phyloP scores from a whole-genome alignment of 257 asterid genomes.

The Pogostemon cablin region DNA sequence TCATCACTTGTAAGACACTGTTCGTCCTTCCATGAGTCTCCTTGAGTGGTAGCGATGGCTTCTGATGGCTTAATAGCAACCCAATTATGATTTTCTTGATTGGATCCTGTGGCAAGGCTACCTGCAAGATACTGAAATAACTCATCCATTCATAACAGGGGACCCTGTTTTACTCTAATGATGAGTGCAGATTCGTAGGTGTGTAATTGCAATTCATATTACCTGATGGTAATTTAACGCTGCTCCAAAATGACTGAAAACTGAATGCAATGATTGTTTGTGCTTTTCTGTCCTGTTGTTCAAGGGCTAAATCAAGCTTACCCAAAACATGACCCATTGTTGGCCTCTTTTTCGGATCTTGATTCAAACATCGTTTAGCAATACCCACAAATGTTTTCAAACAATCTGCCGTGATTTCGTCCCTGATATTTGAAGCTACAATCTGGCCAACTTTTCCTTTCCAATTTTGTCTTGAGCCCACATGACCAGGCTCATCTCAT shows the following conservation, averaged over 20 bases:
- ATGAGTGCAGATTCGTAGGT: too few species aligned
- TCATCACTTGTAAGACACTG: too few species aligned
- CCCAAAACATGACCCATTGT: constrained; percentile 24
- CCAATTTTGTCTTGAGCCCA: constrained; percentile 1
- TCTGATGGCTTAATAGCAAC: neutral
- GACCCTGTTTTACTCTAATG: too few species aligned
- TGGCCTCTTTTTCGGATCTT: constrained; percentile 6
- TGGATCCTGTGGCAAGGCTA: constrained; percentile 19
- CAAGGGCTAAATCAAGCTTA: neutral
- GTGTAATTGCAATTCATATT: neutral
- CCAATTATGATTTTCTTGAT: neutral
- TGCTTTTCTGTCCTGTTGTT: neutral
- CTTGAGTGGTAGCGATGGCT: neutral
- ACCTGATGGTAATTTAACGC: constrained; percentile 12
- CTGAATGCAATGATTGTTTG: neutral
- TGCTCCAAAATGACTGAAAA: neutral
- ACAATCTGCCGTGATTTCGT: neutral
- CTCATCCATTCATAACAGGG: neutral
- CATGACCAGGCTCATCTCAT: neutral
- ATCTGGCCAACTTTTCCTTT: neutral
- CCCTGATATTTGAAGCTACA: neutral
- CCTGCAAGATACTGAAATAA: constrained; percentile 12
- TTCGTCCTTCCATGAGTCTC: neutral
- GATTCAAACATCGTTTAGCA: constrained; percentile 15
- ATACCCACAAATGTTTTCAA: neutral